Base-by-base conservation (phyloP, 345 rosid genomes). In the Citrus mangshanensis region DNA sequence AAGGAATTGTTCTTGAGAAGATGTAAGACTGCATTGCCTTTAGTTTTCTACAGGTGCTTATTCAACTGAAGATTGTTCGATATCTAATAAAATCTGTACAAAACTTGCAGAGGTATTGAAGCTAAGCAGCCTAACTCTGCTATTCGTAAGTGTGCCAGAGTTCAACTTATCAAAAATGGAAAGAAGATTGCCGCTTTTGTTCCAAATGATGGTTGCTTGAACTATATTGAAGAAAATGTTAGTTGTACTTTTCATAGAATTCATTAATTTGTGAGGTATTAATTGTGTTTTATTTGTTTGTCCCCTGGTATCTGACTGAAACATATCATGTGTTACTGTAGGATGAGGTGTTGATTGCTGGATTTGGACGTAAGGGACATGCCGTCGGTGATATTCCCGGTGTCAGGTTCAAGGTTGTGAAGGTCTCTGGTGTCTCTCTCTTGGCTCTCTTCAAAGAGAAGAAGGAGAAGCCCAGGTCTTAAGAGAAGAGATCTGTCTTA, bases 41-140 rank as follows among this genome's bases (percentile, higher is more conserved):
- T 12, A 7, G 38, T 40, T 28, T 70, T 67, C 37, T 6, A 8
- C 4, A 42, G 9, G 1, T 16, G 25, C 0, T 38, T 8, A 28
- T 40, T 5, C 8, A 38, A 13, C 30, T 30, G 19, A 62, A 18
- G 6, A 16, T 13, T 22, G 10, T 74, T 18, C 8, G 0, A 35
- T 59, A 25, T 32, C 70, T 42, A 58, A 77, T 49, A 24, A 55
- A 46, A 77, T 4, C 22, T 24, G 14, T 25, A 34, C n/a, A 8
- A 67, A 65, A 3, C 1, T 21, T 38, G 82, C 92, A 93, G 98
- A 16, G 98, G 99, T 76, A 94, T 93, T 86, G 97, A 94, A 80
- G 99, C 98, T 60, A 95, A 95, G 89, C 97, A 92, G 91, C 99
- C 99, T 6, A 95, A 95, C 87, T 95, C 99, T 86, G 99, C 98